Evolutionary conservation across 1,139 yeast species (phyloP).

Genomic region (Saccharomyces uvarum): DNA sequence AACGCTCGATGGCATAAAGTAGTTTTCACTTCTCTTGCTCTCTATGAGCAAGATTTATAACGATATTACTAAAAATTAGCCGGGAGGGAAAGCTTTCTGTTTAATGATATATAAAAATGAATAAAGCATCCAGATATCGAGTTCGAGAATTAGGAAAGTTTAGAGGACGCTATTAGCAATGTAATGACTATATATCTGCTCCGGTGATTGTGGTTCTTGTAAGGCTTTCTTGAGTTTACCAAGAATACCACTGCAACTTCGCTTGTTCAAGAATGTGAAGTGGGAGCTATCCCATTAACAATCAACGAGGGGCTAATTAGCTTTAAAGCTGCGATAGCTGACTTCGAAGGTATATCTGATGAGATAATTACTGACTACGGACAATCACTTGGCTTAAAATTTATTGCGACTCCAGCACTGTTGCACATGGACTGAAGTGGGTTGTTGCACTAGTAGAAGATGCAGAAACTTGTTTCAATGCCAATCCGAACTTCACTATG

Average conservation of each 20-base stretch:
- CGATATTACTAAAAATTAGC: no score
- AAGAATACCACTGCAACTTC: slow-evolving; percentile 26
- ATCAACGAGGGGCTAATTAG: slow-evolving; percentile 19
- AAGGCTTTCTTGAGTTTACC: slow-evolving; percentile 37
- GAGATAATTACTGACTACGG: slow-evolving; percentile 20
- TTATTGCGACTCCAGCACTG: slow-evolving; percentile 24
- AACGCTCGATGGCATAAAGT: slow-evolving; percentile 6
- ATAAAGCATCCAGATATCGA: no score
- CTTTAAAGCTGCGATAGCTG: slow-evolving; percentile 22
- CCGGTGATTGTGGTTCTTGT: slow-evolving; percentile 27
- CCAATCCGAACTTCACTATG: slow-evolving; percentile 31
- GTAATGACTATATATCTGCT: not conserved
- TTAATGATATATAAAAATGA: no score
- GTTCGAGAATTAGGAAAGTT: no score
- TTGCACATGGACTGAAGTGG: slow-evolving; percentile 40
- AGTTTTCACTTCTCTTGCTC: no score
- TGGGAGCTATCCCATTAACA: slow-evolving; percentile 37
- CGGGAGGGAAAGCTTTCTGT: no score
- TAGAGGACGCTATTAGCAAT: not conserved
- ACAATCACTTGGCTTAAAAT: slow-evolving; percentile 20
- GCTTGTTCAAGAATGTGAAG: slow-evolving; percentile 37
- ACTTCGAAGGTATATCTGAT: slow-evolving; percentile 19
- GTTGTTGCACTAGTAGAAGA: slow-evolving; percentile 31
- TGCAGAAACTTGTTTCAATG: slow-evolving; percentile 31
- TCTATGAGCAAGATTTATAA: no score